Evolutionary conservation across 139 green algal species (phyloP), one percentile per base, ranked within the genome.

Genomic region (Chlamydomonas asymmetrica): DNA sequence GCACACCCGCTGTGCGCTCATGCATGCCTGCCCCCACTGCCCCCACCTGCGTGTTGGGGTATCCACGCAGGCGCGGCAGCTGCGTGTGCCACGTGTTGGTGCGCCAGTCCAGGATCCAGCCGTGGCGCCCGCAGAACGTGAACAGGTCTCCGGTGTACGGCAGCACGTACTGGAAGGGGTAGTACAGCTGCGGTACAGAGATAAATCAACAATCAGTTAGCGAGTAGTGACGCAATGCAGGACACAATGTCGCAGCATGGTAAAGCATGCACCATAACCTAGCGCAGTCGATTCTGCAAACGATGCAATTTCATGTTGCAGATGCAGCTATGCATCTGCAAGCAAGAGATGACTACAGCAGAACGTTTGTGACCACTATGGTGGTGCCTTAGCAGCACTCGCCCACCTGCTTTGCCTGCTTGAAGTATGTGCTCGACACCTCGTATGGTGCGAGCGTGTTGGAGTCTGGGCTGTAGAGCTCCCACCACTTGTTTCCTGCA

Each of bases 111-210:
- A 84, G 49, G 50, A 84, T 77, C 13, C 25, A 69, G 57, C 79
- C 73, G 37, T 38, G 40, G 20, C 67, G 60, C 25, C 43, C 61
- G 52, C 66, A 74, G 52, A 77, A 84, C 49, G 62, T 80, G 66
- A 80, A 84, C 40, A 84, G 57, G 43, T 69, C 54, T 2, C 79
- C 79, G 10, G 66, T 60, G n/a, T n/a, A n/a, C 20, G 79, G 79
- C 49, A 84, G 48, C 0, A 80, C 48, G 35, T 75, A 84, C 50
- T 84, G 78, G 73, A 80, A 80, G 5, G 79, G 79, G 60, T 84
- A 84, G 72, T 80, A 84, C 37, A 76, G 74, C 65, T 84, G 66
- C 50, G 38, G 50, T n/a, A n/a, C n/a, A n/a, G n/a, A n/a, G n/a
- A n/a, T 40, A 50, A 7, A 32, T 39, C 25, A 50, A 66, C n/a